Conservation (phyloP, 306 rosid species). For the Glycyrrhiza uralensis region DNA sequence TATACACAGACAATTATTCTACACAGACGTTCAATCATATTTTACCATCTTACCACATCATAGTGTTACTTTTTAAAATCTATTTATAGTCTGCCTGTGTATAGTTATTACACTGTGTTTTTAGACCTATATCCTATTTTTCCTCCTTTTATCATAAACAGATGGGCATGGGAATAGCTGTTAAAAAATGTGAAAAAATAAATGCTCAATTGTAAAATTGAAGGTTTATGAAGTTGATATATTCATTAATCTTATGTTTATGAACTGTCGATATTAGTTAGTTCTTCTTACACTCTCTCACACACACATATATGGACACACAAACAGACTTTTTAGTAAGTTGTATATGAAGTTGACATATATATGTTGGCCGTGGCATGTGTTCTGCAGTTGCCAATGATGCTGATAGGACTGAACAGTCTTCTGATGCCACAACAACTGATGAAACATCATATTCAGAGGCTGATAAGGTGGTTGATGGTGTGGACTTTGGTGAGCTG, state of each 20-base stretch:
- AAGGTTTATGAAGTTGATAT: background rate
- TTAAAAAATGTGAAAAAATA: too few species aligned
- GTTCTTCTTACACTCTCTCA: background rate
- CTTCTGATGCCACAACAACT: constrained; percentile 36
- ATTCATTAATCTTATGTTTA: too few species aligned
- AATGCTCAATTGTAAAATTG: background rate
- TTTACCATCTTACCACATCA: too few species aligned
- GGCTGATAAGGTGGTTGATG: constrained; percentile 78
- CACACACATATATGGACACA: background rate
- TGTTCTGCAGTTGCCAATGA: constrained; percentile 61
- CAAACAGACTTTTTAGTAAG: background rate
- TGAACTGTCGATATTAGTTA: background rate
- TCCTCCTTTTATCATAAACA: too few species aligned
- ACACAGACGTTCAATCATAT: too few species aligned
- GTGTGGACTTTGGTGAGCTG: constrained; percentile 82
- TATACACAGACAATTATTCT: too few species aligned
- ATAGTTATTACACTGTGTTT: too few species aligned
- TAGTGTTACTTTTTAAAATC: too few species aligned
- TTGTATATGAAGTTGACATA: background rate
- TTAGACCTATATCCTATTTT: too few species aligned
- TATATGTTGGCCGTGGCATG: background rate
- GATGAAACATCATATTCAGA: constrained; percentile 41
- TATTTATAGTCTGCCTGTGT: too few species aligned
- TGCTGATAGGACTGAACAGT: constrained; percentile 46
- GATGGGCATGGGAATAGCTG: background rate